Percentiles rank a stretch among this genome's conserved stretches.
These are phyloP conservation scores for Colletotrichum phormii DNA, from an alignment of 2,329 filamentous ascomycete species.

Conservation along the genomic window DNA sequence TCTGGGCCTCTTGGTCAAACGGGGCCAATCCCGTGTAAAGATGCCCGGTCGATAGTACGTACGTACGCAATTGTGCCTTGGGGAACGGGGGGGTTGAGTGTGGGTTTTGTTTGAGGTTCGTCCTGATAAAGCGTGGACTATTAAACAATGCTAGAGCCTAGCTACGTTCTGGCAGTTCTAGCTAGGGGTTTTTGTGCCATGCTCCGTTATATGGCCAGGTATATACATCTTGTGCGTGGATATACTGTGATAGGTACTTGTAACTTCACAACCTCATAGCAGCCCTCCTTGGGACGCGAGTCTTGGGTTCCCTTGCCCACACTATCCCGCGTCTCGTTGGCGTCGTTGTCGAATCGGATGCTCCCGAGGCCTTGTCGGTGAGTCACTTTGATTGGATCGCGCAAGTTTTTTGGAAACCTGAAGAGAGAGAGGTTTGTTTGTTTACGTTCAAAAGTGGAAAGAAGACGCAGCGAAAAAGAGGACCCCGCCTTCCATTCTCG, in stretches of 20 bases:
- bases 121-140: background rate
- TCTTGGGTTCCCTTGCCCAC: background rate
- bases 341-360: constrained; percentile 28
- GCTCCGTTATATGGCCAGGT: background rate
- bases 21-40: background rate
- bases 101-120: background rate
- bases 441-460: constrained; percentile 17
- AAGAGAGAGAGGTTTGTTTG: constrained; percentile 23
- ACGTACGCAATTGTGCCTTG: background rate
- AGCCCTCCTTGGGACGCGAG: no score
- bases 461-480: background rate
- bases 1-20: constrained; percentile 8
- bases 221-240: background rate
- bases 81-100: no score
- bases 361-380: background rate
- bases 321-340: constrained; percentile 1
- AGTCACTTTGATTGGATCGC: constrained; percentile 3
- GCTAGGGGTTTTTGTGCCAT: background rate
- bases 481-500: constrained; percentile 33
- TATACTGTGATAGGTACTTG: no score
- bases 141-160: background rate
- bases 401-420: background rate
- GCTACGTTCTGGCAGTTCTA: background rate
- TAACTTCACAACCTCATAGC: background rate
- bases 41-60: background rate